These are phyloP conservation scores for Aulographum hederae DNA, from an alignment of 2,329 filamentous ascomycete genomes.

Conservation along the genomic window DNA sequence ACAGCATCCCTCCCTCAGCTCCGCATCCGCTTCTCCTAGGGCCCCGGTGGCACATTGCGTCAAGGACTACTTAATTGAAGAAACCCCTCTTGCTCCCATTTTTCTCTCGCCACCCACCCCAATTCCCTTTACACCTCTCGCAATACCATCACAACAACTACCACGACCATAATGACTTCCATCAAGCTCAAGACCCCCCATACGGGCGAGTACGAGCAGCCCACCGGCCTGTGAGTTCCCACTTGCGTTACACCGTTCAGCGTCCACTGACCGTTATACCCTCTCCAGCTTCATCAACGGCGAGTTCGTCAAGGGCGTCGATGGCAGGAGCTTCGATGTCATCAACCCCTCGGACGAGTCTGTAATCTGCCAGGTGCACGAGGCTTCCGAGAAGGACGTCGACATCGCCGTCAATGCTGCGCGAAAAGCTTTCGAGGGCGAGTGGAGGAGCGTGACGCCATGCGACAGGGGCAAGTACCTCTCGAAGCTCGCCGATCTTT, in stretches of 20 bases:
- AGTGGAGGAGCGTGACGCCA: slow-evolving; percentile 50
- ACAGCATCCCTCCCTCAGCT: too few species aligned
- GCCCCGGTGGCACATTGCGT: too few species aligned
- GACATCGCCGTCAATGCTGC: slow-evolving; percentile 68
- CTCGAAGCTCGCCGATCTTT: slow-evolving; percentile 59
- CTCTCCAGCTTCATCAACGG: slow-evolving; percentile 80
- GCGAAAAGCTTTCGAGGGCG: slow-evolving; percentile 65
- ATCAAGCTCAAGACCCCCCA: slow-evolving; percentile 50
- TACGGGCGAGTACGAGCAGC: slow-evolving; percentile 38
- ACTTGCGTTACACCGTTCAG: too few species aligned
- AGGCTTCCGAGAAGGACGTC: slow-evolving; percentile 76
- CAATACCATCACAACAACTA: too few species aligned
- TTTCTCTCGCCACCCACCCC: not conserved
- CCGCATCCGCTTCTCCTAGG: too few species aligned
- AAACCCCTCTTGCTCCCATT: too few species aligned
- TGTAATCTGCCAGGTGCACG: slow-evolving; percentile 64
- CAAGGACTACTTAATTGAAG: too few species aligned
- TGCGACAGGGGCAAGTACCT: slow-evolving; percentile 52
- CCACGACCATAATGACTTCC: slow-evolving; percentile 25
- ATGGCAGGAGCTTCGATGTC: slow-evolving; percentile 82
- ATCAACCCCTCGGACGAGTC: slow-evolving; percentile 78
- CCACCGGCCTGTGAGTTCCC: slow-evolving; percentile 33
- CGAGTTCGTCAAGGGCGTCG: slow-evolving; percentile 66
- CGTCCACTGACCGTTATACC: too few species aligned
- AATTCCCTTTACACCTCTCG: not conserved